Evolutionary conservation across 257 asterid species (phyloP).

Genomic region (Penstemon newberryi): DNA sequence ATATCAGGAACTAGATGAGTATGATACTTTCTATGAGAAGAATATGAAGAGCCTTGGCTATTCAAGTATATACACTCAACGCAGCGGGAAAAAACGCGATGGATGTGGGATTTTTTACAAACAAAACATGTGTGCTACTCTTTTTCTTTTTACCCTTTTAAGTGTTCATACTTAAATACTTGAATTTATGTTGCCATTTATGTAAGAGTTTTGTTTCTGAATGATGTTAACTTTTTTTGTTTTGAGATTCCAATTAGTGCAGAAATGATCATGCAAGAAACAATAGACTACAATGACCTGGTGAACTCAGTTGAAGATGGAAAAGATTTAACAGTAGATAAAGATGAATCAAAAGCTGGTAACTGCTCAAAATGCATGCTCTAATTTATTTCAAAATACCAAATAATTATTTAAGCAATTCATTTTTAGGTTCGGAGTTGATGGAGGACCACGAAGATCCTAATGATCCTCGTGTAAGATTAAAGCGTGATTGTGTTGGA

Average conservation of each 20-base stretch:
- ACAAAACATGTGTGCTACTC: conserved; percentile 48
- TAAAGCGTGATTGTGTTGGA: conserved; percentile 97
- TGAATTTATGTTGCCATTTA: conserved; percentile 2
- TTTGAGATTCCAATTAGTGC: conserved; percentile 57
- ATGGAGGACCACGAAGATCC: conserved; percentile 65
- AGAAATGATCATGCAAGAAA: conserved; percentile 75
- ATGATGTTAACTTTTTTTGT: neutral
- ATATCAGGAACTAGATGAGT: conserved; percentile 86
- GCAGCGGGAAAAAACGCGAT: conserved; percentile 88
- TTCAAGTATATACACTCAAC: conserved; percentile 71
- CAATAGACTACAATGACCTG: conserved; percentile 86
- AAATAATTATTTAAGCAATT: conserved; percentile 7
- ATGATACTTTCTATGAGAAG: conserved; percentile 73
- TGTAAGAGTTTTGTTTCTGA: conserved; percentile 13
- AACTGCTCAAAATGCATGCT: conserved; percentile 21
- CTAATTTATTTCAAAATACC: neutral
- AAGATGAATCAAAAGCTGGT: conserved; percentile 48
- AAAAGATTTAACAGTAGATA: conserved; percentile 36
- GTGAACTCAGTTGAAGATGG: conserved; percentile 51
- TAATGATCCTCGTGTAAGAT: conserved; percentile 74
- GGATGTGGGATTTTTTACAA: conserved; percentile 92
- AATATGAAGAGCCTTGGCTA: conserved; percentile 81
- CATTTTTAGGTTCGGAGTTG: conserved; percentile 40
- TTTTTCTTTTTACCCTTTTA: conserved; percentile 17
- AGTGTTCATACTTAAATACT: neutral